phyloP scores from a whole-genome alignment of 139 green algal species.

The Ulvella scutata region DNA sequence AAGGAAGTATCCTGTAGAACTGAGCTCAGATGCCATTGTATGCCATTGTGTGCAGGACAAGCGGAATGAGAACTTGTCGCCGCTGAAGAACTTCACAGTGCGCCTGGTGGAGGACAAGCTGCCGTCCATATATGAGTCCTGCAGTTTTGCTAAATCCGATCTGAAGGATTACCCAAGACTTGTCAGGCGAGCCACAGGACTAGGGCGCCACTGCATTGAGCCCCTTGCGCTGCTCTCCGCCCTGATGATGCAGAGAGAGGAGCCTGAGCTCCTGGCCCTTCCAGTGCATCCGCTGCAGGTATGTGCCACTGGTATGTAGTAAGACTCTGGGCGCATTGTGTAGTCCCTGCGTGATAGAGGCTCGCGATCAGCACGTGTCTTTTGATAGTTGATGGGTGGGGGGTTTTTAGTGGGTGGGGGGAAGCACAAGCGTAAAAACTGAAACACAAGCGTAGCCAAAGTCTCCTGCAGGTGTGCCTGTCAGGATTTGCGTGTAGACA shows the following conservation, averaged over 20 bases:
- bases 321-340: too few species aligned
- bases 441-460: too few species aligned
- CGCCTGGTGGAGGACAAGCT: constrained; percentile 50
- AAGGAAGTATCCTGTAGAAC: too few species aligned
- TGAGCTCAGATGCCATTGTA: too few species aligned
- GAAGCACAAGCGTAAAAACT: too few species aligned
- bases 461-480: too few species aligned
- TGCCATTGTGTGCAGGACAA: not conserved
- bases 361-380: too few species aligned
- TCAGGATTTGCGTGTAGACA: too few species aligned
- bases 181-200: constrained; percentile 62
- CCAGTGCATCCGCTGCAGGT: constrained; percentile 33
- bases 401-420: too few species aligned
- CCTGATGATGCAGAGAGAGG: constrained; percentile 15
- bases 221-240: constrained; percentile 60
- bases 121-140: constrained; percentile 60
- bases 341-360: too few species aligned
- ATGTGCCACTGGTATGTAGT: too few species aligned
- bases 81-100: constrained; percentile 14
- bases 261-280: constrained; percentile 18
- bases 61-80: not conserved
- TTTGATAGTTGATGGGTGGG: too few species aligned
- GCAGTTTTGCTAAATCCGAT: constrained; percentile 6
- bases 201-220: constrained; percentile 65
- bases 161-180: constrained; percentile 18